These are phyloP conservation scores for Curvularia verruculosa DNA, from an alignment of 2,329 filamentous ascomycete genomes.

Conservation along the genomic window DNA sequence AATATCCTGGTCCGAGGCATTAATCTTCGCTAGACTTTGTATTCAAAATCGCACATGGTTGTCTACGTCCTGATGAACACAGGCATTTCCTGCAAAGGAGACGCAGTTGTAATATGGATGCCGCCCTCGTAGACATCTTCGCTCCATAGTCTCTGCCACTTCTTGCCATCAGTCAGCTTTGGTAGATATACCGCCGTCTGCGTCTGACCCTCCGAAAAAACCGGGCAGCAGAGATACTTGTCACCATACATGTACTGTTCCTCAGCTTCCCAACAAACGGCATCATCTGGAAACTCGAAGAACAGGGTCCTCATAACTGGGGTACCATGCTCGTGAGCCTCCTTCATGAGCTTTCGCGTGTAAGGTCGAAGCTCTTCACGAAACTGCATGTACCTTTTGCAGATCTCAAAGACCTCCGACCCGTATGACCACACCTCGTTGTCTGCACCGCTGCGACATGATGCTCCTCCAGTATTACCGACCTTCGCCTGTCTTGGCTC, in stretches of 20 bases:
- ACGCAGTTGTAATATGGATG: not conserved
- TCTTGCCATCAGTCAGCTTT: slow-evolving; percentile 28
- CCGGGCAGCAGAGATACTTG: slow-evolving; percentile 64
- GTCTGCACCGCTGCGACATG: slow-evolving; percentile 55
- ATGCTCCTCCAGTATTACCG: slow-evolving; percentile 41
- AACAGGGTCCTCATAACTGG: slow-evolving; percentile 69
- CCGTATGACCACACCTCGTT: slow-evolving; percentile 74
- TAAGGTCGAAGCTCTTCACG: slow-evolving; percentile 66
- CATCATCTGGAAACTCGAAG: slow-evolving; percentile 66
- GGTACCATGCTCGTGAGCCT: slow-evolving; percentile 64
- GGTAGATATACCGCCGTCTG: slow-evolving; percentile 62
- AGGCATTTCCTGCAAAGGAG: not conserved
- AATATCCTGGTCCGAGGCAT: not conserved
- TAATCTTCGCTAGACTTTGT: not conserved
- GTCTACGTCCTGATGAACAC: not conserved
- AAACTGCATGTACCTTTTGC: slow-evolving; percentile 63
- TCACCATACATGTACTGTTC: slow-evolving; percentile 69
- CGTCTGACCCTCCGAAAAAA: slow-evolving; percentile 58
- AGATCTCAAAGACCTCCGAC: slow-evolving; percentile 64
- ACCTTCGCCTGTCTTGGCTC: slow-evolving; percentile 61
- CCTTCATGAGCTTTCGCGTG: slow-evolving; percentile 62
- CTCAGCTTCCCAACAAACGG: slow-evolving; percentile 61
- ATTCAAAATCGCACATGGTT: not conserved
- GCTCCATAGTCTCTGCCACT: slow-evolving; percentile 54
- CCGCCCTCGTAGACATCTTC: slow-evolving; percentile 49